These are phyloP conservation scores for Fomitopsis palustris DNA, from an alignment of 1,284 basidiomycete genomes.

Conservation along the genomic window DNA sequence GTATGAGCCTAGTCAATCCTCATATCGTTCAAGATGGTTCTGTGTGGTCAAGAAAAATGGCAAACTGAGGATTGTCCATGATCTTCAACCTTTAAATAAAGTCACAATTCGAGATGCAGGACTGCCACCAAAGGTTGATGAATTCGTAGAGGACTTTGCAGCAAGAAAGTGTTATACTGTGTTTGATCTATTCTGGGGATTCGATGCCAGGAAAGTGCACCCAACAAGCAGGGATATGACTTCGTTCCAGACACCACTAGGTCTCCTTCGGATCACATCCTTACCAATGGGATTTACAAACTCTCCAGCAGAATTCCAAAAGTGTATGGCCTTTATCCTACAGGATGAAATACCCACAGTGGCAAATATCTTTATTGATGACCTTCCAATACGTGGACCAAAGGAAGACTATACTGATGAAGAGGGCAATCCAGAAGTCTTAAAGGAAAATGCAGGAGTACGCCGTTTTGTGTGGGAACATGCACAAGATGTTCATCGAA, in stretches of 20 bases:
- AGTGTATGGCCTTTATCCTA: constrained; percentile 31
- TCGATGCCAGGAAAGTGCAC: too few relatives aligned
- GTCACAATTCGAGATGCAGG: constrained; percentile 5
- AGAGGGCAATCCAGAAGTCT: neutral
- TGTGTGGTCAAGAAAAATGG: constrained; percentile 33
- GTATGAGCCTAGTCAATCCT: constrained; percentile 30
- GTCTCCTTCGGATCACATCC: constrained; percentile 2
- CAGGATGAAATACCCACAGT: constrained; percentile 26
- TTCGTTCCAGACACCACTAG: constrained; percentile 9
- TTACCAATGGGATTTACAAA: neutral
- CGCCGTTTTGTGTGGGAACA: constrained; percentile 31
- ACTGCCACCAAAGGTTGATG: constrained; percentile 21
- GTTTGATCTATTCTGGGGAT: neutral
- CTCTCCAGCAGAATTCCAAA: constrained; percentile 31
- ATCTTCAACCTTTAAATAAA: constrained; percentile 26
- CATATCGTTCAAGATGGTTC: constrained; percentile 39
- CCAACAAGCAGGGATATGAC: too few relatives aligned
- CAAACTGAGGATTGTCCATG: constrained; percentile 25
- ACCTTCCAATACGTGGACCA: neutral
- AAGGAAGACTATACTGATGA: constrained; percentile 9
- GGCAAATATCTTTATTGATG: neutral
- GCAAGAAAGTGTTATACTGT: constrained; percentile 16
- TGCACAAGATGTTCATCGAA: constrained; percentile 24
- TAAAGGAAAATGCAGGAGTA: constrained; percentile 17
- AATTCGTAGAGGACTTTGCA: constrained; percentile 25